These are phyloP conservation scores for Cryptosporidium parvum DNA, from an alignment of 169 alveolate genomes.

Conservation along the genomic window DNA sequence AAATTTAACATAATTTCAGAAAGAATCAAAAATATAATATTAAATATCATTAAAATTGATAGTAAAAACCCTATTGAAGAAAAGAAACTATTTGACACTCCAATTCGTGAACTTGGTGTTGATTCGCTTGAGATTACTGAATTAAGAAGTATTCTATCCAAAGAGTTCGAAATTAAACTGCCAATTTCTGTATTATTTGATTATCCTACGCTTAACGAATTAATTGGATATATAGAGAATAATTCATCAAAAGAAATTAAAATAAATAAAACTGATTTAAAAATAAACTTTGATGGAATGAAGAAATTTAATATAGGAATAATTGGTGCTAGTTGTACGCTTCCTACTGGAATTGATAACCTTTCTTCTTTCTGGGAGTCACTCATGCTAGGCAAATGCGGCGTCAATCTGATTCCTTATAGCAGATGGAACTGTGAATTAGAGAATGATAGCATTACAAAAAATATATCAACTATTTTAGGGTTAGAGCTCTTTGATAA, in stretches of 20 bases:
- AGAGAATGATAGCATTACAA: constrained; percentile 29
- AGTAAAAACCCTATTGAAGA: not conserved
- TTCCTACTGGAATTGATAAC: constrained; percentile 47
- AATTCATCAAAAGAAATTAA: constrained; percentile 14
- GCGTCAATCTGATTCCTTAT: constrained; percentile 56
- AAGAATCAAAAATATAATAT: constrained; percentile 24
- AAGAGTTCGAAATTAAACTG: constrained; percentile 73
- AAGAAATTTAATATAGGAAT: constrained; percentile 5
- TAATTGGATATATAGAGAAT: constrained; percentile 77
- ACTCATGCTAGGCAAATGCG: constrained; percentile 40
- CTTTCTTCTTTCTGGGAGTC: constrained; percentile 61
- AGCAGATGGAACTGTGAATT: constrained; percentile 63
- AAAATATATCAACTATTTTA: constrained; percentile 34
- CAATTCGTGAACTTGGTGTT: constrained; percentile 77
- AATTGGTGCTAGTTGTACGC: constrained; percentile 59
- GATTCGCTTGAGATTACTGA: constrained; percentile 79
- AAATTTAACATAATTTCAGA: not conserved
- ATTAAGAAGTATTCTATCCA: constrained; percentile 77
- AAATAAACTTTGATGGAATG: constrained; percentile 13
- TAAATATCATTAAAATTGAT: not conserved
- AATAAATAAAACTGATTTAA: not conserved
- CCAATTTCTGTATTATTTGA: constrained; percentile 80
- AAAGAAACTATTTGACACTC: constrained; percentile 44
- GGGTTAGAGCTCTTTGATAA: constrained; percentile 77
- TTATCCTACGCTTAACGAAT: constrained; percentile 81